Evolutionary conservation across 768 basidiomycete genomes (phyloP), one percentile per base, ranked within the genome.

Genomic region (Chalciporus chontae): DNA sequence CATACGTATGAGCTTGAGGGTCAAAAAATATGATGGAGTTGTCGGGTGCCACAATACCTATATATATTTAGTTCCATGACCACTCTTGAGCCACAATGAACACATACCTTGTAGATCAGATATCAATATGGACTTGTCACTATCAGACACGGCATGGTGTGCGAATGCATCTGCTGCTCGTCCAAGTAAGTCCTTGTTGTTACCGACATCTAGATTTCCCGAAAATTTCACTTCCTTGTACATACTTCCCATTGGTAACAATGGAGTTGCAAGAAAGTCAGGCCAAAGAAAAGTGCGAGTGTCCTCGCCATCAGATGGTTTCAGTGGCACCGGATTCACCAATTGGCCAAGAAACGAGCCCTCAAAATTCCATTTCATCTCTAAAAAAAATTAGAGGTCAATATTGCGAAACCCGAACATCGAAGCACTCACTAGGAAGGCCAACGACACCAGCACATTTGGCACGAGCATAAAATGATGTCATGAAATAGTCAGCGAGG

Each of bases 101-200:
- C 15, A 41, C 46, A 26, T 50, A 59, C 63, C 63, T 62, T 65
- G 63, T 10, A 65, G 24, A 47, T 65, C 53, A 15, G 45, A 50
- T 6, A 62, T 34, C 13, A 65, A 19, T 8, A 53, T 18, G 8
- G 32, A 26, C 9, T 53, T 17, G 14, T 40, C 21, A 13, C 43
- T 55, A 40, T 65, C 53, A n/a, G 55, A 43, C 26, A 55, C 24
- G 11, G 51, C 45, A 47, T 64, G 57, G 34, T 65, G 63, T 3
- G 54, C 53, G 53, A 53, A 64, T 8, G 63, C 63, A 57, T 64
- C 52, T 6, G 62, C 39, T 6, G 48, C 52, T 24, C 50, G 29
- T 4, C 51, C 57, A 40, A 65, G 27, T 10, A 37, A 18, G 40
- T 59, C 50, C 15, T 47, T 41, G 36, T 58, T 55, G 13, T 42